Conservation (phyloP, 2,329 filamentous ascomycete genomes). For the Pleochaeta shiraiana region DNA sequence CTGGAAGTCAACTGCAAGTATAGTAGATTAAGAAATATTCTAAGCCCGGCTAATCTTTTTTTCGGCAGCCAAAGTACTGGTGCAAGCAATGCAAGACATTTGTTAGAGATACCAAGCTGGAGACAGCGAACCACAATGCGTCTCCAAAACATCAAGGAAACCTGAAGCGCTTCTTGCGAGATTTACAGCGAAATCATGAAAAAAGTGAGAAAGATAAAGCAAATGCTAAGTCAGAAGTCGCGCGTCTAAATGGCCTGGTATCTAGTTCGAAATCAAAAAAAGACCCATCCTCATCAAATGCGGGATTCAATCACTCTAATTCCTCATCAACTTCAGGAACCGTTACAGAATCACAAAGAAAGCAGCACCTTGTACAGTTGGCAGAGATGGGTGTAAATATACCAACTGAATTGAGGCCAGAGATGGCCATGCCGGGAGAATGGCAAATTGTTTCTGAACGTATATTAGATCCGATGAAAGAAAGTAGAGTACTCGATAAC, state of each 20-base stretch:
- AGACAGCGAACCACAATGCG: slow-evolving; percentile 72
- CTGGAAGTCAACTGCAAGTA: slow-evolving; percentile 73
- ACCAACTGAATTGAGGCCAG: slow-evolving; percentile 53
- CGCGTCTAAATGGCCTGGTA: slow-evolving; percentile 61
- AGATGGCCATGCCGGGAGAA: slow-evolving; percentile 74
- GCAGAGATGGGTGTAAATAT: slow-evolving; percentile 71
- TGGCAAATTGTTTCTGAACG: slow-evolving; percentile 43
- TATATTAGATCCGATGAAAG: slow-evolving; percentile 20
- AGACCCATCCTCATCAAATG: slow-evolving; percentile 11
- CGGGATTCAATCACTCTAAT: slow-evolving; percentile 11
- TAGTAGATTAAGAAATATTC: not conserved
- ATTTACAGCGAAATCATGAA: slow-evolving; percentile 71
- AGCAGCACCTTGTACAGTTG: slow-evolving; percentile 69
- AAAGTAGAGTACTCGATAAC: slow-evolving; percentile 23
- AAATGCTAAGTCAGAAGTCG: slow-evolving; percentile 63
- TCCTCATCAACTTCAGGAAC: slow-evolving; percentile 10
- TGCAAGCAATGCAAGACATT: slow-evolving; percentile 90
- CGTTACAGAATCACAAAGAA: slow-evolving; percentile 40
- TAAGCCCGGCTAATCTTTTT: not conserved
- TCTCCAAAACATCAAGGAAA: slow-evolving; percentile 67
- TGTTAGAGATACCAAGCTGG: slow-evolving; percentile 81
- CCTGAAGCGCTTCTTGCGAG: slow-evolving; percentile 74
- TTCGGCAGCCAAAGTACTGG: slow-evolving; percentile 63
- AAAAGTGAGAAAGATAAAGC: slow-evolving; percentile 63
- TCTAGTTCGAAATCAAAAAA: slow-evolving; percentile 20